phyloP scores from a whole-genome alignment of 371 early-diverging fungal genomes.

The Mucor lusitanicus region DNA sequence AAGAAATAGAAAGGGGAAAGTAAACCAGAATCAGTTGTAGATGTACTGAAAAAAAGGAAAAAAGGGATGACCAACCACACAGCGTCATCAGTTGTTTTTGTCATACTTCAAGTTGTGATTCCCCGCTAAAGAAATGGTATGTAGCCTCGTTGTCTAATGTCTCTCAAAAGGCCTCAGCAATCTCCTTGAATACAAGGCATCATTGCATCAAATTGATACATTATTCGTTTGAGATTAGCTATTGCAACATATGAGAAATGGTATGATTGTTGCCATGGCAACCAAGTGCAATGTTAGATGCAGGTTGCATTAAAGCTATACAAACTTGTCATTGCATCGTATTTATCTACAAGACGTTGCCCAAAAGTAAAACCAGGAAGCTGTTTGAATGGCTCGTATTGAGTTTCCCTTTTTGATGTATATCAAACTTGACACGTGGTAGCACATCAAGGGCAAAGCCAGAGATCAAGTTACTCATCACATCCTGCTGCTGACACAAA shows the following conservation, averaged over 20 bases:
- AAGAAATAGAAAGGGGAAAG: slow-evolving; percentile 13
- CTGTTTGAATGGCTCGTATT: not conserved
- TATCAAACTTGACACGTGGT: not conserved
- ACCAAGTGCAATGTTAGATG: not conserved
- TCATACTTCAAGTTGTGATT: slow-evolving; percentile 8
- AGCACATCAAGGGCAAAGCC: not conserved
- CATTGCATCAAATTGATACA: no score
- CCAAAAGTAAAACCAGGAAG: not conserved
- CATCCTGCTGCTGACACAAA: not conserved
- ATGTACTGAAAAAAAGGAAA: not conserved
- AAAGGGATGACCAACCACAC: slow-evolving; percentile 17
- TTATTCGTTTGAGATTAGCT: not conserved
- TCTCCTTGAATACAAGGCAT: not conserved
- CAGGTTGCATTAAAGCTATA: no score
- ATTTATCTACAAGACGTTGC: not conserved
- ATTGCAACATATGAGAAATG: not conserved
- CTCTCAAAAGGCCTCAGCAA: not conserved
- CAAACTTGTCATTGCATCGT: not conserved
- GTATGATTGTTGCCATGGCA: not conserved
- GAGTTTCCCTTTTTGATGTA: not conserved
- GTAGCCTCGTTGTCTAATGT: not conserved
- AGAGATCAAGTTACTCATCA: not conserved
- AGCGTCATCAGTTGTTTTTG: slow-evolving; percentile 21
- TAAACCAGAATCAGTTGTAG: not conserved
- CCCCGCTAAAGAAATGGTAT: slow-evolving; percentile 10